Base-by-base conservation (phyloP, 1,284 basidiomycete species). In the Cutaneotrichosporon arboriforme region DNA sequence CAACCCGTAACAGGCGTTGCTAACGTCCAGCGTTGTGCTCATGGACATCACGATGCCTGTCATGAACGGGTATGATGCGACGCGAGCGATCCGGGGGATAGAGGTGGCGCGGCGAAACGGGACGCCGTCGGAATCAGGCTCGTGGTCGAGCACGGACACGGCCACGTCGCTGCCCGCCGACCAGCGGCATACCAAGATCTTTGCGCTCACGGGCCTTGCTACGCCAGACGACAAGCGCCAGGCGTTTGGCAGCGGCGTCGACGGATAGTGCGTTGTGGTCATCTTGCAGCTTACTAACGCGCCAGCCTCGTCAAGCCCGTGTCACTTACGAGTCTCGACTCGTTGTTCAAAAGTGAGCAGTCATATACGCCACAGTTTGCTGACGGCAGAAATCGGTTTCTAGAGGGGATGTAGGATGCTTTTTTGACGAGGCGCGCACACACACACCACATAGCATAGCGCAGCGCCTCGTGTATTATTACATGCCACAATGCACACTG, bases 11-110 rank as follows among this genome's bases (percentile, higher is more conserved):
- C 3, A 15, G 2, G 15, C 22, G 7, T 17, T n/a, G 40, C 46
- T 48, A 40, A 43, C 22, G n/a, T 35, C 9, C 59, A 90, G 88
- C 58, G 83, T 92, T 37, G 83, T 92, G 38, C 79, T 94, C 21
- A 78, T 96, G 64, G 92, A 97, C 73, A 77, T 97, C 46, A 90
- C 88, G 0, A 97, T 97, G 92, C 92, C 90, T 0, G 75, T 90
- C 20, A 81, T 96, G 57, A 90, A 96, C 69, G 92, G 88, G 20
- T 81, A 94, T 54, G 84, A 85, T 18, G 91, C 93, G 8, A 91
- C 90, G 0, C 77, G 80, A 1, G 83, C 86, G 65, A 96, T 97
- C 61, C 85, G 90, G 23, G 78, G 81, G 56, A 81, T 92, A 41
- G 92, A 97, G 74, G 76, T 80, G 8, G 74, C 69, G 37, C 79